phyloP scores from a whole-genome alignment of 768 basidiomycete genomes.

The Suillus tomentosus region DNA sequence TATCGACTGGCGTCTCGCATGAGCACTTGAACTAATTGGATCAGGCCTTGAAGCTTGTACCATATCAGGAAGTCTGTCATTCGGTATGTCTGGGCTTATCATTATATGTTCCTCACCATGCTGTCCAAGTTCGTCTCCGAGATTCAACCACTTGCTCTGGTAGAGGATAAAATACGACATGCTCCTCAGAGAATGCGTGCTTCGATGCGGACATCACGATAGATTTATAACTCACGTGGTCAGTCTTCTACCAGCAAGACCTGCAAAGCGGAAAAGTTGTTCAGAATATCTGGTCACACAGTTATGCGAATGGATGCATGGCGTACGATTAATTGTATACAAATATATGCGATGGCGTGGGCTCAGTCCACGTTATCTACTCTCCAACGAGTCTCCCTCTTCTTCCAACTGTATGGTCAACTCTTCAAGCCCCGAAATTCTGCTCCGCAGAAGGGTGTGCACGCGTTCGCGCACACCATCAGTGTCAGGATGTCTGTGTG shows the following conservation, averaged over 20 bases:
- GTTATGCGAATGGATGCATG: not conserved
- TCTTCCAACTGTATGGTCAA: constrained; percentile 86
- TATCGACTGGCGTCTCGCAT: too few relatives aligned
- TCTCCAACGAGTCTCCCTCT: not conserved
- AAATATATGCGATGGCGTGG: not conserved
- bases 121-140: constrained; percentile 24
- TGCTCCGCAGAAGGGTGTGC: constrained; percentile 65
- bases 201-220: not conserved
- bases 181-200: not conserved
- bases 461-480: constrained; percentile 80
- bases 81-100: too few relatives aligned
- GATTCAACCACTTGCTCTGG: constrained; percentile 44
- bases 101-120: too few relatives aligned
- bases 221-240: not conserved
- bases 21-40: too few relatives aligned
- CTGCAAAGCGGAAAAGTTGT: not conserved
- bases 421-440: constrained; percentile 84
- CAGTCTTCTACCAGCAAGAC: not conserved
- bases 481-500: constrained; percentile 59
- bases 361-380: not conserved
- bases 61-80: too few relatives aligned
- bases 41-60: too few relatives aligned
- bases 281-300: not conserved
- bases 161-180: constrained; percentile 23
- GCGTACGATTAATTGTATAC: constrained; percentile 6